phyloP scores from a whole-genome alignment of 2,329 filamentous ascomycete species.

The Mariannaea sp. region DNA sequence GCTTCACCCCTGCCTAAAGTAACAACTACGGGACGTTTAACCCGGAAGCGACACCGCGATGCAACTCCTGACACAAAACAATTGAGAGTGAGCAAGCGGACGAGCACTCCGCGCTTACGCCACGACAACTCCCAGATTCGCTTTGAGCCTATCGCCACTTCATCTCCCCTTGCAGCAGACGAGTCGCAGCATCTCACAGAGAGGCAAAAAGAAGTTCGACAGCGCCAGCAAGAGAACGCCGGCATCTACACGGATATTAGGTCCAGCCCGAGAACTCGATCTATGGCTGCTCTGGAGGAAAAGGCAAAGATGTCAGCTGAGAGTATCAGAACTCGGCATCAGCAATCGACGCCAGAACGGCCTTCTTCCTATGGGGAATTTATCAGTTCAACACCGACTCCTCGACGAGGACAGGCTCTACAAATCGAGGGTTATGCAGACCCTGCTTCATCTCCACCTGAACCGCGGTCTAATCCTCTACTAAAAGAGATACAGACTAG shows the following conservation, averaged over 20 bases:
- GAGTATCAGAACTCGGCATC: conserved; percentile 28
- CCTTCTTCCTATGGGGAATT: conserved; percentile 54
- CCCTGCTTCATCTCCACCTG: conserved; percentile 63
- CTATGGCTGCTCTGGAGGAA: conserved; percentile 28
- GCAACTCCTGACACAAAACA: conserved; percentile 34
- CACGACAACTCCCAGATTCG: conserved; percentile 85
- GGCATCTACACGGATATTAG: conserved; percentile 71
- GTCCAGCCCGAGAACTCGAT: conserved; percentile 50
- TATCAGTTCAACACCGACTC: conserved; percentile 65
- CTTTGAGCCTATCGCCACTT: conserved; percentile 71
- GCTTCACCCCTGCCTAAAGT: conserved; percentile 24
- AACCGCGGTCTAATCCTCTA: conserved; percentile 58
- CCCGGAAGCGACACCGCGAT: conserved; percentile 39
- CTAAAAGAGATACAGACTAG: conserved; percentile 57
- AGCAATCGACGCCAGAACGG: conserved; percentile 53
- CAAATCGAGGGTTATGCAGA: conserved; percentile 57
- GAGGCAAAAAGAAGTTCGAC: conserved; percentile 76
- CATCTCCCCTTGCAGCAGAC: conserved; percentile 52
- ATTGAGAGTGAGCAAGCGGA: conserved; percentile 35
- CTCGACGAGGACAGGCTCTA: conserved; percentile 58
- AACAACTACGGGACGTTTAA: conserved; percentile 28
- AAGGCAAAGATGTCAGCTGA: conserved; percentile 19
- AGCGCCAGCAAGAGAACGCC: conserved; percentile 70
- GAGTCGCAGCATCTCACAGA: conserved; percentile 80
- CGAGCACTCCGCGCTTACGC: conserved; percentile 59